Evolutionary conservation across 148 eudicot species (phyloP).

Genomic region (Persicaria maculosa): DNA sequence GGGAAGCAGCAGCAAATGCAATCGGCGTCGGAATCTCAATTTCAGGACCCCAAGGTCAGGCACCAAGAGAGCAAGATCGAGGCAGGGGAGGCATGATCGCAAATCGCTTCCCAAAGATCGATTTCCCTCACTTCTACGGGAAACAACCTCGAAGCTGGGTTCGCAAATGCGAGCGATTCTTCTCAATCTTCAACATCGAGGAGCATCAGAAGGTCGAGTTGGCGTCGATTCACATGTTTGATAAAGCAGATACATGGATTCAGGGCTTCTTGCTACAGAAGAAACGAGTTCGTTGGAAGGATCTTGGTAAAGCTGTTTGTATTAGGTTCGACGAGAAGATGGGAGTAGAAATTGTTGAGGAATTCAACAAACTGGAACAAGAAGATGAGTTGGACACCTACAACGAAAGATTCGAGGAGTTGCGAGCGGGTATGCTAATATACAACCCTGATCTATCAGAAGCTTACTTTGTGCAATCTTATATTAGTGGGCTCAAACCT

Average conservation of each 20-base stretch:
- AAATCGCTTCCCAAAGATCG: too few species aligned
- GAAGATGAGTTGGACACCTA: background rate
- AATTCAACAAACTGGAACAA: background rate
- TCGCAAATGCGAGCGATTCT: too few species aligned
- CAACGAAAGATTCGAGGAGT: background rate
- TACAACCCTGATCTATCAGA: background rate
- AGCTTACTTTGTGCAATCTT: background rate
- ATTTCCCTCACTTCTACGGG: too few species aligned
- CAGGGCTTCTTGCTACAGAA: background rate
- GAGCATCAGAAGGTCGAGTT: too few species aligned
- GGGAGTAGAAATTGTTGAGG: background rate
- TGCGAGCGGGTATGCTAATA: background rate
- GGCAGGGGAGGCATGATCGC: background rate
- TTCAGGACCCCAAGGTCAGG: too few species aligned
- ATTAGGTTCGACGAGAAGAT: background rate
- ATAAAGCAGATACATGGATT: background rate
- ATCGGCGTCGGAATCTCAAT: too few species aligned
- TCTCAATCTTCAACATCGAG: too few species aligned
- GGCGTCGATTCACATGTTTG: too few species aligned
- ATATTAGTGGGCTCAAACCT: background rate
- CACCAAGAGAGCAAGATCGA: too few species aligned
- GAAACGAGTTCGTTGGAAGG: background rate
- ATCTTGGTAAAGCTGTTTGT: background rate
- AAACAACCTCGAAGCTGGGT: too few species aligned
- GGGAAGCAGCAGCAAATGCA: too few species aligned